These are phyloP conservation scores for Naganishia randhawae DNA, from an alignment of 768 basidiomycete species.

Conservation along the genomic window DNA sequence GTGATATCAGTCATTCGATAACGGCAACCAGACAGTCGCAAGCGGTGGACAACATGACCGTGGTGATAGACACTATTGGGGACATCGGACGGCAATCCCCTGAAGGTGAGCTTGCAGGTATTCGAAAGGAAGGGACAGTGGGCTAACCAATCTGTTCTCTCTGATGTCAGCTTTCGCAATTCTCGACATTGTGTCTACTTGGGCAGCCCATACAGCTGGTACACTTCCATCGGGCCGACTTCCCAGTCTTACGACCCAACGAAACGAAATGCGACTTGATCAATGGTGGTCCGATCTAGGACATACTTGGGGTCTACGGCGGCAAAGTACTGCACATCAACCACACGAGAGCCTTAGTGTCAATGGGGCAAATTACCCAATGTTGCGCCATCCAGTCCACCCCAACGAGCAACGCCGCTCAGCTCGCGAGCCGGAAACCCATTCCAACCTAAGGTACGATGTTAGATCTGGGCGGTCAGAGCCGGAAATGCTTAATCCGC, in stretches of 20 bases:
- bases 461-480: neutral
- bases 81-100: constrained; percentile 41
- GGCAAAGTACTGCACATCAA: constrained; percentile 5
- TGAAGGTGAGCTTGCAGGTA: constrained; percentile 35
- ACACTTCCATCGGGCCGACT: constrained; percentile 13
- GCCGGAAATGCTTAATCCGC: neutral
- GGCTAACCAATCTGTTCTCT: neutral
- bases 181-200: constrained; percentile 43
- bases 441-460: neutral
- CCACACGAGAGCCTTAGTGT: neutral
- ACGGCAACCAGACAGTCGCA: constrained; percentile 44
- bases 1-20: constrained; percentile 25
- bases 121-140: neutral
- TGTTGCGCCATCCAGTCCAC: neutral
- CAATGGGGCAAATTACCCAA: neutral
- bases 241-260: constrained; percentile 13
- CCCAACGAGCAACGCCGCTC: neutral
- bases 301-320: constrained; percentile 22
- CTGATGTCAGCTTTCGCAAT: constrained; percentile 42
- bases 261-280: constrained; percentile 18
- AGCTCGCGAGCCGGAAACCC: neutral
- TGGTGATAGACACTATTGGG: constrained; percentile 43
- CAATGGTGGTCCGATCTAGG: constrained; percentile 26
- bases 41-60: constrained; percentile 47
- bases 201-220: constrained; percentile 34